Percentiles rank a stretch among this genome's conserved stretches.
phyloP scores from a whole-genome alignment of 2,329 filamentous ascomycete species.

The Exophiala oligosperma region DNA sequence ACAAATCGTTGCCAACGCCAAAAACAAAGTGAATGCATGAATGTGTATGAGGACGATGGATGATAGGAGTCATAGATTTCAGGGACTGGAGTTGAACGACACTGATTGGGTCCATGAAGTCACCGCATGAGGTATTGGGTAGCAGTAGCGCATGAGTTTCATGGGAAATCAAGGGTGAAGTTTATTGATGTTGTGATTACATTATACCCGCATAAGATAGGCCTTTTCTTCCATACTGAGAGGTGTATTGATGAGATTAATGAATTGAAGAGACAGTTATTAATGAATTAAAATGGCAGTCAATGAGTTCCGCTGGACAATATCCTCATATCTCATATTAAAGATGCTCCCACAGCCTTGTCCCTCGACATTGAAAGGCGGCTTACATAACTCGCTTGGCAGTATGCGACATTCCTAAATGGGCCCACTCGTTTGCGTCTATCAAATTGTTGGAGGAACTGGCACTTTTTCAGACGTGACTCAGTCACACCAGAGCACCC shows the following conservation, averaged over 20 bases:
- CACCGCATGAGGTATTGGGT: neutral
- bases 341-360: neutral
- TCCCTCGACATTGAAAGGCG: neutral
- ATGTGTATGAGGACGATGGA: neutral
- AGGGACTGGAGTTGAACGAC: neutral
- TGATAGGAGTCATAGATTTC: no score
- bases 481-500: neutral
- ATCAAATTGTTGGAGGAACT: neutral
- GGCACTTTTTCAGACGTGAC: neutral
- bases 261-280: no score
- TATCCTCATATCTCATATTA: neutral
- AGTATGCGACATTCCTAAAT: neutral
- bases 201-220: neutral
- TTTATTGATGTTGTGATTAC: neutral
- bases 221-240: no score
- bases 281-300: no score
- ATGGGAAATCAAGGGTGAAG: neutral
- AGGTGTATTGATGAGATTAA: no score
- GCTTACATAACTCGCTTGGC: neutral
- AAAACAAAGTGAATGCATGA: constrained; percentile 2
- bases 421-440: neutral
- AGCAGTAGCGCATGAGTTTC: neutral
- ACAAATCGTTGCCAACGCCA: constrained; percentile 16
- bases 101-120: neutral
- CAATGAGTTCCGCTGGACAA: no score